Conservation (phyloP, 768 basidiomycete species). For the Pulveroboletus ravenelii region DNA sequence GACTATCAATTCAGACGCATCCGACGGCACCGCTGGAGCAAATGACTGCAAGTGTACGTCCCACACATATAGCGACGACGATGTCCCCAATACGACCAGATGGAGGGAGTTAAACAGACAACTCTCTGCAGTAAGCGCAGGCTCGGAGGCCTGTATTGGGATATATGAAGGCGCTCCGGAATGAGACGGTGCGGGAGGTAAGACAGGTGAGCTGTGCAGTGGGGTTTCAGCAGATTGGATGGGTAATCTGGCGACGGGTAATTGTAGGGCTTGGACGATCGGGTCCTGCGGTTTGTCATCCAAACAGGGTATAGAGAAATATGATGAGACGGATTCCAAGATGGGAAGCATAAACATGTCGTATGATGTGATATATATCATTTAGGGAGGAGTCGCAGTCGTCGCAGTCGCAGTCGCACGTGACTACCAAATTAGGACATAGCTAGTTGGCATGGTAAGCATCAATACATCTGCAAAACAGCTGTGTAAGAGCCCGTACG, state of each 20-base stretch:
- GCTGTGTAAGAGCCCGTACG: no score
- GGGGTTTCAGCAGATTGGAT: neutral
- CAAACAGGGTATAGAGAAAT: conserved; percentile 62
- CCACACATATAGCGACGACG: conserved; percentile 67
- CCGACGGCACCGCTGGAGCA: conserved; percentile 36
- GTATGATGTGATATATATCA: no score
- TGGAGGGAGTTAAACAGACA: conserved; percentile 53
- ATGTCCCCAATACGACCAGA: conserved; percentile 58
- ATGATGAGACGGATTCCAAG: conserved; percentile 39
- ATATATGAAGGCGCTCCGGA: neutral
- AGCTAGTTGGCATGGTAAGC: no score
- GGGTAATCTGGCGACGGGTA: conserved; percentile 18
- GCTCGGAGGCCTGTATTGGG: neutral
- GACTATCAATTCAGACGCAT: conserved; percentile 39
- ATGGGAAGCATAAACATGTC: conserved; percentile 16
- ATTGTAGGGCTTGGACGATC: conserved; percentile 56
- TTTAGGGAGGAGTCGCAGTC: no score
- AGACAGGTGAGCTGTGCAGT: neutral
- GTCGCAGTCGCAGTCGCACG: no score
- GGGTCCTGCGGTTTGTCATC: conserved; percentile 75
- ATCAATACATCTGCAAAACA: no score
- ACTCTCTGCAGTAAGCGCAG: conserved; percentile 24
- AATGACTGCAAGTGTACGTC: conserved; percentile 53
- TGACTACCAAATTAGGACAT: no score
- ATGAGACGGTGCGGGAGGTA: neutral